Conservation (phyloP, 176 grass and related monocot genomes). For the Melocanna baccifera region DNA sequence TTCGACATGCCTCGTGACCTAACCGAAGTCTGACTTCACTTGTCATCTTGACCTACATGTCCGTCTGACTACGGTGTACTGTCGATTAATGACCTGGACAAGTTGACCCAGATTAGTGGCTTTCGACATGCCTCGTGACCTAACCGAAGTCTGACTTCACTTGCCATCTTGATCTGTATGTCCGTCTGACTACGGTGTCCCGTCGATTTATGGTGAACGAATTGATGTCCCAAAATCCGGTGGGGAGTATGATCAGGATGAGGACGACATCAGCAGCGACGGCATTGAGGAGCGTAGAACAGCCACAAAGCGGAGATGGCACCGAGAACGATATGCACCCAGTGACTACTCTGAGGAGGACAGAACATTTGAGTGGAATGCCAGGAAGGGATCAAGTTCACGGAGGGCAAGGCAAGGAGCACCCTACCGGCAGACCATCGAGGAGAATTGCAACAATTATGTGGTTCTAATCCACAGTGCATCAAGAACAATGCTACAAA, state of each 20-base stretch:
- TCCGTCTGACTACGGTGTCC: too few relatives aligned
- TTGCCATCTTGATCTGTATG: too few relatives aligned
- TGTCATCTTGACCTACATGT: too few relatives aligned
- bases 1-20: too few relatives aligned
- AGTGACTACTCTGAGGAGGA: constrained; percentile 1
- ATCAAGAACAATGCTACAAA: neutral
- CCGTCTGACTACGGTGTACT: too few relatives aligned
- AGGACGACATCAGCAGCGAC: neutral
- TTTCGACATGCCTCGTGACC: too few relatives aligned
- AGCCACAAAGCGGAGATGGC: neutral
- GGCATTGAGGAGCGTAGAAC: neutral
- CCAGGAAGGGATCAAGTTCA: neutral
- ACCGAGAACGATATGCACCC: neutral
- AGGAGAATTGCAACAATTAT: neutral
- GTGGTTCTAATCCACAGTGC: neutral
- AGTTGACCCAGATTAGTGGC: too few relatives aligned
- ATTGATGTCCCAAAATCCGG: neutral
- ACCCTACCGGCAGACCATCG: neutral
- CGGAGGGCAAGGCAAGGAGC: neutral
- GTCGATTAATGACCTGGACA: too few relatives aligned
- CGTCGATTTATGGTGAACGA: too few relatives aligned
- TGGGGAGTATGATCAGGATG: neutral
- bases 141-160: too few relatives aligned
- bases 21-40: too few relatives aligned
- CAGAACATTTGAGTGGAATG: neutral